These are phyloP conservation scores for Rhodomyrtus tomentosa DNA, from an alignment of 345 rosid species.

Conservation along the genomic window DNA sequence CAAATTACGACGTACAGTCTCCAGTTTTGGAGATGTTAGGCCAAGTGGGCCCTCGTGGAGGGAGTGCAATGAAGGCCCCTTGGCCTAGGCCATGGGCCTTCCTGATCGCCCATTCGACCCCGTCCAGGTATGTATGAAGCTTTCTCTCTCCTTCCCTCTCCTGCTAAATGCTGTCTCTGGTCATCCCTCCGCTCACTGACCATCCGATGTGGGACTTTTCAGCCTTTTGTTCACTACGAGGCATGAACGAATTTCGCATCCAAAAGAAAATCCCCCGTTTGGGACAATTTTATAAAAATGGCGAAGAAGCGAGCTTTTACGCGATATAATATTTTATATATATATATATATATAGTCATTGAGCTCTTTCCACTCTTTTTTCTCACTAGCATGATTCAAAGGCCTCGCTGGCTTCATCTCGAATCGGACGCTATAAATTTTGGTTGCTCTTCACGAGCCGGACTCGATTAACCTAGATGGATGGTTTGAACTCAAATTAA, in stretches of 20 bases:
- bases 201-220: background rate
- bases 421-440: background rate
- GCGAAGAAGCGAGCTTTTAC: too few relatives aligned
- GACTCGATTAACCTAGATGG: background rate
- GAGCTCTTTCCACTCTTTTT: background rate
- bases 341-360: too few relatives aligned
- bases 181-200: background rate
- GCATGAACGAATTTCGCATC: background rate
- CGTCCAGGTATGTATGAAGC: conserved; percentile 16
- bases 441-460: background rate
- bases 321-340: too few relatives aligned
- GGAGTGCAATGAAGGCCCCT: conserved; percentile 11
- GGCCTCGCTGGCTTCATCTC: background rate
- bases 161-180: background rate
- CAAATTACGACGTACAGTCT: conserved; percentile 16
- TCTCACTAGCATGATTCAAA: background rate
- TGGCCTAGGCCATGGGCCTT: background rate
- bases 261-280: background rate
- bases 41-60: background rate
- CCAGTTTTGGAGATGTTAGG: conserved; percentile 12
- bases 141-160: background rate
- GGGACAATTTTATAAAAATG: background rate
- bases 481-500: background rate
- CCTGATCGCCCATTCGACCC: conserved; percentile 15
- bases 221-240: background rate